These are phyloP conservation scores for Alternaria arborescens DNA, from an alignment of 2,329 filamentous ascomycete genomes.

Conservation along the genomic window DNA sequence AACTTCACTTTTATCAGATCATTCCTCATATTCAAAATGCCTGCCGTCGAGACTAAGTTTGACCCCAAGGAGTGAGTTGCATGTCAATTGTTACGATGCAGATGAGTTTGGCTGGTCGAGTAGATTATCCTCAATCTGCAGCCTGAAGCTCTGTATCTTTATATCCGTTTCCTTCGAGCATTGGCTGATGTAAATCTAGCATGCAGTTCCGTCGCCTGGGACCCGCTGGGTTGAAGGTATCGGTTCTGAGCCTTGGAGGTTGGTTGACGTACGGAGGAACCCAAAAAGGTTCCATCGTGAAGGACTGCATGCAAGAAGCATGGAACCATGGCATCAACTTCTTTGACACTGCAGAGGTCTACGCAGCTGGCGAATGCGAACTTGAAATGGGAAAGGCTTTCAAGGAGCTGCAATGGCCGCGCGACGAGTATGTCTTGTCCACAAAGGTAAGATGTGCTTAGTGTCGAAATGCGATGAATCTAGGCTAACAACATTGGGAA, in stretches of 20 bases:
- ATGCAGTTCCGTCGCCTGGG: conserved; percentile 49
- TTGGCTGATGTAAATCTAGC: conserved; percentile 2
- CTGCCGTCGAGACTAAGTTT: conserved; percentile 57
- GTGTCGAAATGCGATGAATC: neutral
- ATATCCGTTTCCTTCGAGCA: neutral
- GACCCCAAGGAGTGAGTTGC: conserved; percentile 53
- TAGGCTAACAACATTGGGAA: conserved; percentile 31
- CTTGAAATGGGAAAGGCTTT: conserved; percentile 64
- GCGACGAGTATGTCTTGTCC: conserved; percentile 45
- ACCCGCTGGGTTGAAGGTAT: conserved; percentile 59
- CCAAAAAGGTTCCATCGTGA: conserved; percentile 57
- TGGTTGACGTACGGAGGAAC: conserved; percentile 60
- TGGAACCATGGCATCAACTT: conserved; percentile 62
- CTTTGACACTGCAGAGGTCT: conserved; percentile 62
- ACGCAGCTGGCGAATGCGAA: conserved; percentile 68
- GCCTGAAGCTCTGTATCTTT: neutral
- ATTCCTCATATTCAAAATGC: conserved; percentile 32
- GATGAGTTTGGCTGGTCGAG: neutral
- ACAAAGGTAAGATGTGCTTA: conserved; percentile 29
- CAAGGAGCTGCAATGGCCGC: conserved; percentile 59
- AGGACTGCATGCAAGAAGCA: conserved; percentile 60
- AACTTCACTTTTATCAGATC: neutral
- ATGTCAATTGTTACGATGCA: neutral
- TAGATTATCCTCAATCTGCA: neutral
- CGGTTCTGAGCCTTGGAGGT: conserved; percentile 59